Evolutionary conservation across 495 filamentous ascomycete species (phyloP).

Genomic region (Bryoglossum gracile): DNA sequence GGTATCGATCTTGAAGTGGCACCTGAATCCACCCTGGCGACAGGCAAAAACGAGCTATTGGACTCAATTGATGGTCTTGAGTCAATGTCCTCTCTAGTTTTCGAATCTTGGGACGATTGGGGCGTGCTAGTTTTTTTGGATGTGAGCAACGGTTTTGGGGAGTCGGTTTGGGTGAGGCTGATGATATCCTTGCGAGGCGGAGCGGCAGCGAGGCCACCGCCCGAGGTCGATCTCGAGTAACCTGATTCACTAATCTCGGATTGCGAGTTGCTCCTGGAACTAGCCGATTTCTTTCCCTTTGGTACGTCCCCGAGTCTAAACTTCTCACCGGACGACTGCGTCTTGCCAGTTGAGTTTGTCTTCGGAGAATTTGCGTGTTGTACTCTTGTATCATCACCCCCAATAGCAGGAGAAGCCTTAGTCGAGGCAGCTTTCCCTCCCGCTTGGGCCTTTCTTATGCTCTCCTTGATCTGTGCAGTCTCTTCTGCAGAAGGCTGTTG

Average conservation of each 20-base stretch:
- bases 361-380: constrained; percentile 28
- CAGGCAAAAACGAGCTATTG: constrained; percentile 23
- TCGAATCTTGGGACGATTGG: constrained; percentile 42
- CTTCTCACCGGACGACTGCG: constrained; percentile 35
- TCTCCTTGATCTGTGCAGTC: constrained; percentile 27
- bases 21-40: constrained; percentile 26
- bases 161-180: constrained; percentile 14
- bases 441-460: constrained; percentile 30
- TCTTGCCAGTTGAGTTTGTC: constrained; percentile 19
- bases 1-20: constrained; percentile 33
- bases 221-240: constrained; percentile 10
- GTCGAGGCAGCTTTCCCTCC: constrained; percentile 31
- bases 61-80: constrained; percentile 36
- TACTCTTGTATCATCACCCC: constrained; percentile 33
- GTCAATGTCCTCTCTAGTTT: constrained; percentile 37
- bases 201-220: constrained; percentile 2
- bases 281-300: constrained; percentile 53
- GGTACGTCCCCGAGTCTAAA: constrained; percentile 75
- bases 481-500: constrained; percentile 53
- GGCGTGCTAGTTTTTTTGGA: constrained; percentile 38
- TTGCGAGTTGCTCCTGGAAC: constrained; percentile 58
- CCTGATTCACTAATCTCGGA: constrained; percentile 30
- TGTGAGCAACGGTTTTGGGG: constrained; percentile 16
- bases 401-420: constrained; percentile 34
- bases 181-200: constrained; percentile 11